Conservation (phyloP, 2,329 filamentous ascomycete genomes). For the Xylariaceae sp. region DNA sequence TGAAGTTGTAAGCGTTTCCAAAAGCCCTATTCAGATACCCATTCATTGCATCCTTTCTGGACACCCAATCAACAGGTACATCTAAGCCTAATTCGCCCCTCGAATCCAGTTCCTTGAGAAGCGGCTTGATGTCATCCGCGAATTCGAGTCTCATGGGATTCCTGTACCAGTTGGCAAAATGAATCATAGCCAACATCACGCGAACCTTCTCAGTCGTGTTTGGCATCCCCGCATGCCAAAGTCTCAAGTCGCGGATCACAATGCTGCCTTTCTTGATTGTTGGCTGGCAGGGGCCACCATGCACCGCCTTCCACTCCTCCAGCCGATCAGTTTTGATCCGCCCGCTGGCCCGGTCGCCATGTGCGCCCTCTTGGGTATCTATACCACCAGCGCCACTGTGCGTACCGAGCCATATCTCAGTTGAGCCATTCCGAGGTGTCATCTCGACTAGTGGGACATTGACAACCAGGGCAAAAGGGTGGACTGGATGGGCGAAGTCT, state of each 20-base stretch:
- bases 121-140: constrained; percentile 53
- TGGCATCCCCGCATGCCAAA: constrained; percentile 70
- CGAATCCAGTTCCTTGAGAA: constrained; percentile 47
- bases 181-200: constrained; percentile 66
- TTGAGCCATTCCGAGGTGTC: constrained; percentile 59
- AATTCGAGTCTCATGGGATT: constrained; percentile 64
- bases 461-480: constrained; percentile 61
- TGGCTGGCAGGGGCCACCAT: constrained; percentile 55
- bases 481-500: constrained; percentile 60
- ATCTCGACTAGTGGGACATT: constrained; percentile 60
- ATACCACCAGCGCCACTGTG: constrained; percentile 45
- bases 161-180: constrained; percentile 63
- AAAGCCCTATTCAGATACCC: constrained; percentile 62
- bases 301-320: constrained; percentile 42
- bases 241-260: constrained; percentile 62
- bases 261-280: constrained; percentile 59
- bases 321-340: constrained; percentile 52
- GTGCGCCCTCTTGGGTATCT: constrained; percentile 53
- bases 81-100: constrained; percentile 48
- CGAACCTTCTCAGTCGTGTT: constrained; percentile 57
- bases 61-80: constrained; percentile 57
- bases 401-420: constrained; percentile 65
- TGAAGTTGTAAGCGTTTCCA: constrained; percentile 68
- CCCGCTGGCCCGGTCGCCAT: constrained; percentile 59
- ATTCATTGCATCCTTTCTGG: constrained; percentile 47